phyloP scores from a whole-genome alignment of 345 rosid genomes.

The Atalantia buxifolia region DNA sequence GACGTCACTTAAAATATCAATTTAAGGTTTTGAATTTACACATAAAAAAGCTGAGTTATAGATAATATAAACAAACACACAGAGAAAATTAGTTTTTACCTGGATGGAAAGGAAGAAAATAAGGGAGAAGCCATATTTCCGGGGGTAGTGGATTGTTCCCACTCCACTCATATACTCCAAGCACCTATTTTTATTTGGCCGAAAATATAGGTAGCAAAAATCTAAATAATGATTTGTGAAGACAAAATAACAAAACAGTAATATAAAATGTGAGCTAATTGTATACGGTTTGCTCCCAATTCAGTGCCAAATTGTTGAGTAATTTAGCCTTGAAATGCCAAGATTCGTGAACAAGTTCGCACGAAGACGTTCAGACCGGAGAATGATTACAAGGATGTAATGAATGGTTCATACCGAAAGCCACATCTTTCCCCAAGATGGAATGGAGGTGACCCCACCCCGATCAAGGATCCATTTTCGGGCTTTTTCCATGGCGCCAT shows the following conservation, averaged over 20 bases:
- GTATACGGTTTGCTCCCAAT: no score
- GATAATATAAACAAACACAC: no score
- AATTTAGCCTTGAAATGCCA: no score
- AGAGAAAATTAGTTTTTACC: conserved; percentile 23
- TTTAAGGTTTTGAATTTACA: no score
- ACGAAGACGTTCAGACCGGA: no score
- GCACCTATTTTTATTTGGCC: conserved; percentile 28
- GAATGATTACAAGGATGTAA: neutral
- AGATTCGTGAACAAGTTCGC: no score
- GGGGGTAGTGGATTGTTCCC: conserved; percentile 75
- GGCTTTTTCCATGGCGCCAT: conserved; percentile 41
- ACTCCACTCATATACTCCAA: conserved; percentile 74
- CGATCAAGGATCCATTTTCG: conserved; percentile 57
- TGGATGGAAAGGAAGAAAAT: conserved; percentile 45
- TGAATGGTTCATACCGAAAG: conserved; percentile 40
- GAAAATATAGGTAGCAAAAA: no score
- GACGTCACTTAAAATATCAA: no score
- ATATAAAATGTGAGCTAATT: no score
- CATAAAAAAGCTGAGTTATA: no score
- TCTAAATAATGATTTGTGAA: neutral
- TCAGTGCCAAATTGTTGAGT: no score
- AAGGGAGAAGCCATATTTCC: conserved; percentile 70
- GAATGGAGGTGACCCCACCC: conserved; percentile 61
- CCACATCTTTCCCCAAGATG: conserved; percentile 86
- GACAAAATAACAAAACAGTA: neutral